Base-by-base conservation (phyloP, 208 protist species). In the Porcisia deanei region DNA sequence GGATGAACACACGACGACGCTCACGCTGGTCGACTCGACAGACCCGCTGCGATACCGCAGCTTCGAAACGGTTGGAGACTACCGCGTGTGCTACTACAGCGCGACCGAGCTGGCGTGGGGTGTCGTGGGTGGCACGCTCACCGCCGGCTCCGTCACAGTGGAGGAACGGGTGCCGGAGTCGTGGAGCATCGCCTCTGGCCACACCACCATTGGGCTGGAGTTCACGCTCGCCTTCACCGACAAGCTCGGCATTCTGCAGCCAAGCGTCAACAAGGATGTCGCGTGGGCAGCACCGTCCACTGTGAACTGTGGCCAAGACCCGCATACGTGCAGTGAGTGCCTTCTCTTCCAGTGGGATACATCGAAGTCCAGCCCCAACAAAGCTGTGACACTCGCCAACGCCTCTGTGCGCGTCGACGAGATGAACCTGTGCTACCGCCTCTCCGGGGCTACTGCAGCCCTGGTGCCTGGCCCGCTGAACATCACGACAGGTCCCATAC, bases 21-120 rank as follows among this genome's bases (percentile, higher is more conserved):
- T 92, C 34, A 91, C 83, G 12, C 84, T 92, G 30, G 69, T 80
- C 37, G 93, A 97, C 75, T 80, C 55, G 60, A 94, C 89, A 12
- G 94, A 96, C 75, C 16, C 78, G 2, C 75, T 93, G n/a, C 39
- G 59, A 41, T 96, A 95, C 76, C 88, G 90, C 74, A 96, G 91
- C 82, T 97, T 97, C 86, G 88, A 85, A 75, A 45, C 60, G 2
- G 79, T 76, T 7, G 91, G 91, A 20, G 55, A 18, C 41, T 95
- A 88, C 75, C 83, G 82, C 6, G 89, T 95, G 60, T 97, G 94
- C 83, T 97, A 97, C 81, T 95, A 88, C 81, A 96, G 85, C 80
- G 77, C 82, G 4, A 59, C 55, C 55, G 92, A 95, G 77, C 63
- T 52, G 37, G 70, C 67, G 60, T 97, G 94, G 94, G 77, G 77